These are phyloP conservation scores for Clathrus columnatus DNA, from an alignment of 768 basidiomycete genomes.

Conservation along the genomic window DNA sequence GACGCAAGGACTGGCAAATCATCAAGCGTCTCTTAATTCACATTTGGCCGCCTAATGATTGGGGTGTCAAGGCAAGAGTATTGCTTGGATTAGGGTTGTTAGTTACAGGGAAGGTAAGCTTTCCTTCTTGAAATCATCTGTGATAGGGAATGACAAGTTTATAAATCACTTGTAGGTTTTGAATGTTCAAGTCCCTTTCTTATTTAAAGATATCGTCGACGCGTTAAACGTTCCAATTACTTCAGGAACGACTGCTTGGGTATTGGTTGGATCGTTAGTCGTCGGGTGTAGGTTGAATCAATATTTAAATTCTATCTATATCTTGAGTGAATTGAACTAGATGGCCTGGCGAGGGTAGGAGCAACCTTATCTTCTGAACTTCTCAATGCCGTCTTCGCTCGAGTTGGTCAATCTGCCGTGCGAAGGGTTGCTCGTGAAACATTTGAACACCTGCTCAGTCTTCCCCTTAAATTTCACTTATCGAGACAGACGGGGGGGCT, in stretches of 20 bases:
- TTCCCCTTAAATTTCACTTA: slow-evolving; percentile 89
- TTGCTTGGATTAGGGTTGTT: slow-evolving; percentile 73
- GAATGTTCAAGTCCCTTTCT: slow-evolving; percentile 95
- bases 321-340: slow-evolving; percentile 31
- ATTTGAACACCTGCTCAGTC: slow-evolving; percentile 84
- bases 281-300: slow-evolving; percentile 67
- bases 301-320: neutral
- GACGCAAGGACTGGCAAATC: slow-evolving; percentile 79
- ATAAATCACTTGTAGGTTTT: slow-evolving; percentile 44
- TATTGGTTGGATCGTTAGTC: slow-evolving; percentile 83
- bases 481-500: slow-evolving; percentile 92
- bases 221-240: slow-evolving; percentile 78
- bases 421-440: slow-evolving; percentile 93
- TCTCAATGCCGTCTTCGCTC: slow-evolving; percentile 92
- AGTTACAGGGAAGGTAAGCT: slow-evolving; percentile 73
- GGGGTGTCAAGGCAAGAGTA: slow-evolving; percentile 74
- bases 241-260: slow-evolving; percentile 72
- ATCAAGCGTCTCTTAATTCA: slow-evolving; percentile 75
- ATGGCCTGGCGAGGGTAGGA: slow-evolving; percentile 83
- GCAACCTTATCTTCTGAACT: slow-evolving; percentile 88
- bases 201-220: slow-evolving; percentile 92
- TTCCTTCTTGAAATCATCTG: neutral
- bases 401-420: slow-evolving; percentile 89
- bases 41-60: slow-evolving; percentile 87
- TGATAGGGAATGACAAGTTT: neutral